Percentiles rank a stretch among this genome's conserved stretches.
Evolutionary conservation across 306 rosid species (phyloP).

Genomic region (Vigna mungo): DNA sequence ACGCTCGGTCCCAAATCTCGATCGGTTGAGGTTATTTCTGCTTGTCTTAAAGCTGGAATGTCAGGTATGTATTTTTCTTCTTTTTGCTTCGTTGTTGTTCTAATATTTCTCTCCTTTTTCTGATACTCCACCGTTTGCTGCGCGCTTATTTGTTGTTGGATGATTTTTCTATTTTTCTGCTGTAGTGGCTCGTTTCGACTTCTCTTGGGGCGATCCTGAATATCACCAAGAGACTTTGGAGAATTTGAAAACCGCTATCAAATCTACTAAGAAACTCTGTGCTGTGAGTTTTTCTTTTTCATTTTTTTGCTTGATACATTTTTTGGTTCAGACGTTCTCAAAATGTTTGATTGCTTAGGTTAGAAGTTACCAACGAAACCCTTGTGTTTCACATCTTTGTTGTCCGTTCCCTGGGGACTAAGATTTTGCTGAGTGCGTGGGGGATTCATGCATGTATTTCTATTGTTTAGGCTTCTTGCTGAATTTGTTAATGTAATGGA

Average conservation of each 20-base stretch:
- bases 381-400: constrained; percentile 30
- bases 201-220: constrained; percentile 84
- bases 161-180: constrained; percentile 10
- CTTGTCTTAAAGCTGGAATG: constrained; percentile 94
- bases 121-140: neutral
- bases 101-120: neutral
- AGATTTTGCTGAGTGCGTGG: constrained; percentile 7
- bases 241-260: constrained; percentile 83
- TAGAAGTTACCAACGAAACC: neutral
- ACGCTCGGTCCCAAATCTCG: constrained; percentile 95
- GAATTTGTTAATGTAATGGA: neutral
- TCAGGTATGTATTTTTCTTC: constrained; percentile 59
- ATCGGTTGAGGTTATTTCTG: constrained; percentile 73
- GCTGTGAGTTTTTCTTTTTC: constrained; percentile 64
- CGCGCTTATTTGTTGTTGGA: neutral
- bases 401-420: neutral
- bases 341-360: neutral
- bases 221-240: constrained; percentile 91
- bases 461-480: neutral
- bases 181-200: constrained; percentile 96
- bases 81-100: neutral
- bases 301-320: neutral
- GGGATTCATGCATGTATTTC: neutral
- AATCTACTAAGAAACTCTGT: constrained; percentile 86
- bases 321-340: neutral